phyloP scores from a whole-genome alignment of 1,284 basidiomycete genomes.

The Rhizoctonia solani region DNA sequence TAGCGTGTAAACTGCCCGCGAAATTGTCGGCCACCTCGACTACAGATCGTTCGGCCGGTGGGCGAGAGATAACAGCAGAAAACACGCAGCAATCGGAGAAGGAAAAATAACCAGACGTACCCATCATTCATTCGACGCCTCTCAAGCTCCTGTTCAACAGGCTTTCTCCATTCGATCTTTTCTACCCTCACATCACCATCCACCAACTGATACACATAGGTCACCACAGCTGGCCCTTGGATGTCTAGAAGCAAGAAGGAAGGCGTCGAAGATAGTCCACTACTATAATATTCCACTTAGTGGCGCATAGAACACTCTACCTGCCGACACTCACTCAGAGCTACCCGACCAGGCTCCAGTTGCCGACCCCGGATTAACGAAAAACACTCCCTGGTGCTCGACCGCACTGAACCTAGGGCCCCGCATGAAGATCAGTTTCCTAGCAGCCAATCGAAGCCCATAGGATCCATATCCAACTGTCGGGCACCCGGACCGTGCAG shows the following conservation, averaged over 20 bases:
- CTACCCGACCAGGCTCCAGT: conserved; percentile 89
- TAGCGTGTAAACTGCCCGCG: background rate
- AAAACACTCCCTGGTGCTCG: conserved; percentile 90
- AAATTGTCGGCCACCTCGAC: conserved; percentile 1
- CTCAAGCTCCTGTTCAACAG: conserved; percentile 31
- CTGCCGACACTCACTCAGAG: conserved; percentile 15
- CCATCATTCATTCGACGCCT: conserved; percentile 33
- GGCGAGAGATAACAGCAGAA: background rate
- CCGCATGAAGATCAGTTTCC: no score
- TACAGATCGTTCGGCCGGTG: background rate
- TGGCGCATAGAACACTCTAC: conserved; percentile 42
- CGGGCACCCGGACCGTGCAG: background rate
- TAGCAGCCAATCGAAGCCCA: background rate
- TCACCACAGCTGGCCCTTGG: conserved; percentile 91
- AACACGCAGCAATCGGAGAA: background rate
- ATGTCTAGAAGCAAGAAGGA: conserved; percentile 95
- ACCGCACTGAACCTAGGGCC: conserved; percentile 84
- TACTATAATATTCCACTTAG: background rate
- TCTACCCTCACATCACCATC: conserved; percentile 90
- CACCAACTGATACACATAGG: conserved; percentile 93
- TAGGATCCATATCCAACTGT: background rate
- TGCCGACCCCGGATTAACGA: conserved; percentile 94
- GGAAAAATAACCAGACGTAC: background rate
- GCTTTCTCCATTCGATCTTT: conserved; percentile 57
- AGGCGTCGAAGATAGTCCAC: conserved; percentile 58